Base-by-base conservation (phyloP, 139 green algal genomes). In the Volvox africanus region DNA sequence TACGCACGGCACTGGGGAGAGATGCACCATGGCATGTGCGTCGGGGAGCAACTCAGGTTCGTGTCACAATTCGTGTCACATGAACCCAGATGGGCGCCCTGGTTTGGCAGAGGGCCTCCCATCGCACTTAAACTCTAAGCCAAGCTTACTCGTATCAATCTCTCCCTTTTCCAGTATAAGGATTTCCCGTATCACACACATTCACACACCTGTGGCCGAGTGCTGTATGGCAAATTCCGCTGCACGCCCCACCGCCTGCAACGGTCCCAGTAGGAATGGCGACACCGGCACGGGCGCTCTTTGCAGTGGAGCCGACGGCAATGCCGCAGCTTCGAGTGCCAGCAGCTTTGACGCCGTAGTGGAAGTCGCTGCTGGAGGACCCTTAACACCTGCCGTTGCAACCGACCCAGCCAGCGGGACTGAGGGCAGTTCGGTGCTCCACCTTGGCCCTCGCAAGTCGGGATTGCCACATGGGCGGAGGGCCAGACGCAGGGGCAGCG, bases 401-500 rank as follows among this genome's bases (percentile, higher is more conserved):
- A 19, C 73, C 32, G 22, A n/a, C 2, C 16, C 73, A 33, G 18
- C 12, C 77, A 32, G 44, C 44, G 44, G 26, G 32, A 5, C 26
- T 44, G 26, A n/a, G 73, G 22, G 16, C 73, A n/a, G 12, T n/a
- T 80, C 73, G 28, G 24, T n/a, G 26, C 3, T 9, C 44, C 44
- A 55, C 75, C 44, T 71, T 0, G 69, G 80, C 2, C 30, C 44
- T 55, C 44, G 44, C 44, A 55, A 55, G 44, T 55, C 30, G 69
- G 85, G 85, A 30, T 89, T 71, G 0, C 68, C 85, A 20, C 13
- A 1, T 28, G 69, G 36, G 1, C 85, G 69, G 3, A 89, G 85
- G 67, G 85, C 85, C 85, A 89, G 69, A 0, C 85, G 85, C 85
- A 89, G 85, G 5, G 85, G 85, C 69, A 89, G 69, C n/a, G 85